These are phyloP conservation scores for Periconia sp. DNA, from an alignment of 2,329 filamentous ascomycete species.

Conservation along the genomic window DNA sequence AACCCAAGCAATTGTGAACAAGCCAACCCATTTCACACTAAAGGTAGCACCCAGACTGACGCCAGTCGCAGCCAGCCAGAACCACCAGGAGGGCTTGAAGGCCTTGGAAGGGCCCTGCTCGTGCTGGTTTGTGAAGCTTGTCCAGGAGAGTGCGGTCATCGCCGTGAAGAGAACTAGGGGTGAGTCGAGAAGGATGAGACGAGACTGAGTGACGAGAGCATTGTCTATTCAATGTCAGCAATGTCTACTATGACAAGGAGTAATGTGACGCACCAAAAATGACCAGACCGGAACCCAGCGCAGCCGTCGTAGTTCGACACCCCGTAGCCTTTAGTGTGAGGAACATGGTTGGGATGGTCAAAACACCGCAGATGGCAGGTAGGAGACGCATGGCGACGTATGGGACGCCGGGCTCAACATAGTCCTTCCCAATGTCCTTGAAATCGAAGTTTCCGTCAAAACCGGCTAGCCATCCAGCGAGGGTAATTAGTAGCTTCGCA, in stretches of 20 bases:
- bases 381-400: constrained; percentile 98
- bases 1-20: constrained; percentile 99
- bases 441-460: constrained; percentile 98
- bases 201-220: constrained; percentile 90
- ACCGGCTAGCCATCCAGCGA: constrained; percentile 92
- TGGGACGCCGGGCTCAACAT: constrained; percentile 89
- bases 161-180: constrained; percentile 93
- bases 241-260: background rate
- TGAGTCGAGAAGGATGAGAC: constrained; percentile 93
- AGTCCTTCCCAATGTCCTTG: constrained; percentile 99
- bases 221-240: constrained; percentile 70
- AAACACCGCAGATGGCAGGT: constrained; percentile 85
- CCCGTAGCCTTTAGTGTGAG: constrained; percentile 89
- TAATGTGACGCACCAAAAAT: constrained; percentile 74
- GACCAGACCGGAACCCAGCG: constrained; percentile 82
- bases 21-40: constrained; percentile 98
- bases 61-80: constrained; percentile 89
- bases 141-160: constrained; percentile 87
- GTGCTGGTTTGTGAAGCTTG: constrained; percentile 94
- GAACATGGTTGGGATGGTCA: constrained; percentile 92
- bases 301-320: constrained; percentile 84
- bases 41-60: constrained; percentile 86
- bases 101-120: constrained; percentile 89
- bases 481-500: constrained; percentile 93
- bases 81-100: constrained; percentile 94